These are phyloP conservation scores for Alternaria triticimaculans DNA, from an alignment of 2,329 filamentous ascomycete species.

Conservation along the genomic window DNA sequence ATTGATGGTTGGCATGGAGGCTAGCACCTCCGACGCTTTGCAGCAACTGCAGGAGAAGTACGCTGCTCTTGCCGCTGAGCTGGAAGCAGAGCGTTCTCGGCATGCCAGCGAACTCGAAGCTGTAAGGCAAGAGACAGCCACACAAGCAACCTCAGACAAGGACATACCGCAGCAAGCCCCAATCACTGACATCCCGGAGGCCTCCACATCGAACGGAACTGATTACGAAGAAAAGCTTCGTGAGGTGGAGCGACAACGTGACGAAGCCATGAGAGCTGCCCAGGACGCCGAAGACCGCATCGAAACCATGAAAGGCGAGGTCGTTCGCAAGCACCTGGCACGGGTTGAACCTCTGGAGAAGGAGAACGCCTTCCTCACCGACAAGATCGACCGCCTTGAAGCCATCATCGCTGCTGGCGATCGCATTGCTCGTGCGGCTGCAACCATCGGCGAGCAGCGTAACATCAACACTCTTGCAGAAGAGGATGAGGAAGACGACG, in stretches of 20 bases:
- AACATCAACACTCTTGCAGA: constrained; percentile 40
- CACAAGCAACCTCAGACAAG: constrained; percentile 22
- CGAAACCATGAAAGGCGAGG: constrained; percentile 46
- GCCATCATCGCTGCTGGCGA: constrained; percentile 45
- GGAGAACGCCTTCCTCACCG: constrained; percentile 37
- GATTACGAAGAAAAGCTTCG: constrained; percentile 21
- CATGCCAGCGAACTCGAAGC: constrained; percentile 33
- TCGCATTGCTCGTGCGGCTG: constrained; percentile 45
- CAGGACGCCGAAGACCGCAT: constrained; percentile 42
- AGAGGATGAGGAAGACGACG: constrained; percentile 32
- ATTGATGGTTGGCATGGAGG: constrained; percentile 44
- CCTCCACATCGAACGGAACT: constrained; percentile 13
- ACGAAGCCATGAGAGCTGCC: constrained; percentile 25
- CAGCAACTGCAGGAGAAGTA: constrained; percentile 45
- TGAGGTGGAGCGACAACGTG: constrained; percentile 25
- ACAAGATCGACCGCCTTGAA: constrained; percentile 45
- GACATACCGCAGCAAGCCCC: constrained; percentile 28
- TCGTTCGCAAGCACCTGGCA: constrained; percentile 46
- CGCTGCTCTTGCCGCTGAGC: constrained; percentile 31
- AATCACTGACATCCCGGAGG: constrained; percentile 12
- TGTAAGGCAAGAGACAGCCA: constrained; percentile 20
- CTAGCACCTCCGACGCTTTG: constrained; percentile 40
- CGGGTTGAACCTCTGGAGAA: constrained; percentile 44
- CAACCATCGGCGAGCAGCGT: constrained; percentile 43
- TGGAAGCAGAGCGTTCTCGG: constrained; percentile 24